Percentiles rank a stretch among this genome's conserved stretches.
Evolutionary conservation across 805 yeast species (phyloP).

Genomic region (Sugiyamaella qingdaonensis): DNA sequence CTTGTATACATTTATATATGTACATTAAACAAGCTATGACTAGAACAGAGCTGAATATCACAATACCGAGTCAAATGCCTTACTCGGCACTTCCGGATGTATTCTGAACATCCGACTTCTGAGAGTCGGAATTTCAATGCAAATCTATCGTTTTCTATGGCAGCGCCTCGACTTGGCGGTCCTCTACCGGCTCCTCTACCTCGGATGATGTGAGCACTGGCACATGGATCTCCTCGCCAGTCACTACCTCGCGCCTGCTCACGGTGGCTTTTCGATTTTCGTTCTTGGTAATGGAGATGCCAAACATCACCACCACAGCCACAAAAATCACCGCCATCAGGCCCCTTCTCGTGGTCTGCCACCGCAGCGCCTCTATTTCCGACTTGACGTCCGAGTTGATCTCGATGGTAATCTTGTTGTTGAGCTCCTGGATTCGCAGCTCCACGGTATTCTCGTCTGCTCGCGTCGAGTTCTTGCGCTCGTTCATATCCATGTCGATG

Average conservation of each 20-base stretch:
- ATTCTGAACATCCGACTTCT: neutral
- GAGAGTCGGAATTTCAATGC: neutral
- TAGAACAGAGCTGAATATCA: no score
- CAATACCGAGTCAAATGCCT: neutral
- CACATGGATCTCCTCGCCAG: constrained; percentile 26
- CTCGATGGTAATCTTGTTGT: constrained; percentile 78
- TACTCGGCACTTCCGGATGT: no score
- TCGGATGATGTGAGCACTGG: constrained; percentile 26
- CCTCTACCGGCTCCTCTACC: constrained; percentile 29
- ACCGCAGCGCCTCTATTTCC: constrained; percentile 81
- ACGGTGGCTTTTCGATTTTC: constrained; percentile 6
- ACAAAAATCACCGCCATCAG: constrained; percentile 66
- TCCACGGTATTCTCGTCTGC: constrained; percentile 64
- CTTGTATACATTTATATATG: no score
- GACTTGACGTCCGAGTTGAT: constrained; percentile 77
- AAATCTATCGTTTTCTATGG: constrained; percentile 18
- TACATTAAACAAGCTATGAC: no score
- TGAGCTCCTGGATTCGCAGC: constrained; percentile 71
- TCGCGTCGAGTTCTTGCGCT: constrained; percentile 81
- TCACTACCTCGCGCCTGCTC: constrained; percentile 8
- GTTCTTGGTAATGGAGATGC: constrained; percentile 34
- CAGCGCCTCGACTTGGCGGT: constrained; percentile 35
- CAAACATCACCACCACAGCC: constrained; percentile 58
- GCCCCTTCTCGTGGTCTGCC: constrained; percentile 92
- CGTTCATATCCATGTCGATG: constrained; percentile 76